Base-by-base conservation (phyloP, 768 basidiomycete genomes). In the Crepidotus variabilis region DNA sequence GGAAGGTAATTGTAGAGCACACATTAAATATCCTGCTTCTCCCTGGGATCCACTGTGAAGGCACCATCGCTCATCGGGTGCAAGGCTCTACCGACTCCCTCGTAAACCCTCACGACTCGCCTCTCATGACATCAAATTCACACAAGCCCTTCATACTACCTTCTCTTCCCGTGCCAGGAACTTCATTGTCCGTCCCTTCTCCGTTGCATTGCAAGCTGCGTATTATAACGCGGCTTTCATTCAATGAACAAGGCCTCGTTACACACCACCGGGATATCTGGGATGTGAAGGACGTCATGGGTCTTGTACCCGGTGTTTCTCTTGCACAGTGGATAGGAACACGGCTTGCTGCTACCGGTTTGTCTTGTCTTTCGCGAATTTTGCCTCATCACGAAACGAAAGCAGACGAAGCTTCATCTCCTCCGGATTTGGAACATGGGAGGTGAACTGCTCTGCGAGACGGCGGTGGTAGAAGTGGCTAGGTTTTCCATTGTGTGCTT, bases 201-300 rank as follows among this genome's bases (percentile, higher is more conserved):
- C 87, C 90, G 1, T 70, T 92, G n/a, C 87, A 90, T 66, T 75
- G 90, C 62, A 78, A 82, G 63, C 78, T 93, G 5, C 87, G 79
- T 48, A 80, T 92, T 50, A 78, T 88, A 55, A 88, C 89, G 3
- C 81, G 85, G 24, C 78, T 92, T 34, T 79, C 81, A 32, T 90
- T 93, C 70, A 92, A 92, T 69, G 90, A 92, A 62, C 85, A 86
- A 64, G 88, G 87, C n/a, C 81, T 79, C 57, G 85, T 93, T 59
- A 86, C 88, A 3, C 81, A 85, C 62, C 91, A 94, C 66, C 80
- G 88, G 24, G 91, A 92, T 64, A 77, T 88, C 36, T 92, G 88
- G 88, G 89, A 92, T 61, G 75, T 90, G 45, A 83, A 86, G 66
- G 91, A 93, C 65, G 74, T 92, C 56, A 75, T 90, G 63, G 84